These are phyloP conservation scores for Colletotrichum costaricense DNA, from an alignment of 2,329 filamentous ascomycete species.

Conservation along the genomic window DNA sequence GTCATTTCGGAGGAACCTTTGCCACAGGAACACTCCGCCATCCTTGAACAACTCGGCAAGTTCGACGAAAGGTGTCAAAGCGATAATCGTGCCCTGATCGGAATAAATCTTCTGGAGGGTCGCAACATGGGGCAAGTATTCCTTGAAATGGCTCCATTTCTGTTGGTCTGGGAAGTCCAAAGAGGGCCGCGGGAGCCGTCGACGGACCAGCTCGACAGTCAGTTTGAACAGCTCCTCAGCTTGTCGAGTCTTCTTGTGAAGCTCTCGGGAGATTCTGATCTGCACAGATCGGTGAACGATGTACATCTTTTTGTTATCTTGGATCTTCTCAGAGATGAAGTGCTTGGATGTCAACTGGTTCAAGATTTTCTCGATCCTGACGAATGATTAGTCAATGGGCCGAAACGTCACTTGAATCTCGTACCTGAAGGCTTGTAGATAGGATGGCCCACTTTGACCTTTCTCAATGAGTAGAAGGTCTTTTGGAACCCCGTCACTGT, in stretches of 20 bases:
- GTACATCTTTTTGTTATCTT: slow-evolving; percentile 28
- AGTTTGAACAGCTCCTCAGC: slow-evolving; percentile 30
- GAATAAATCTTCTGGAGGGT: slow-evolving; percentile 34
- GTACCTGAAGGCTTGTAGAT: slow-evolving; percentile 27
- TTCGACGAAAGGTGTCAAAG: slow-evolving; percentile 27
- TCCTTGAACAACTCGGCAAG: slow-evolving; percentile 36
- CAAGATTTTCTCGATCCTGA: slow-evolving; percentile 19
- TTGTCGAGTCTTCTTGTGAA: slow-evolving; percentile 33
- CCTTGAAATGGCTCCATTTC: slow-evolving; percentile 37
- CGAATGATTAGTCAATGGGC: too few relatives aligned
- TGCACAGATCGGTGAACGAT: slow-evolving; percentile 35
- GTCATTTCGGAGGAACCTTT: slow-evolving; percentile 33
- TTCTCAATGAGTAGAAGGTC: slow-evolving; percentile 35
- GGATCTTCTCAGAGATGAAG: slow-evolving; percentile 28
- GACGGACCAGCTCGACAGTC: slow-evolving; percentile 32
- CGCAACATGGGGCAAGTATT: slow-evolving; percentile 37
- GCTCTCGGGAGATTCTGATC: slow-evolving; percentile 31
- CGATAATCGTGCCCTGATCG: slow-evolving; percentile 8
- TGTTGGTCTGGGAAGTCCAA: slow-evolving; percentile 26
- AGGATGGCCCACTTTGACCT: slow-evolving; percentile 5
- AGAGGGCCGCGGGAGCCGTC: slow-evolving; percentile 33
- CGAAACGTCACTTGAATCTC: background rate
- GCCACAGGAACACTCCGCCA: slow-evolving; percentile 37
- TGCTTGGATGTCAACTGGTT: slow-evolving; percentile 15
- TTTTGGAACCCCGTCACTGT: slow-evolving; percentile 35